A percentile compares a stretch with the other conserved stretches of the same genome.
These are phyloP conservation scores for Aphanomyces cochlioides DNA, from an alignment of 352 stramenopile genomes.

Conservation along the genomic window DNA sequence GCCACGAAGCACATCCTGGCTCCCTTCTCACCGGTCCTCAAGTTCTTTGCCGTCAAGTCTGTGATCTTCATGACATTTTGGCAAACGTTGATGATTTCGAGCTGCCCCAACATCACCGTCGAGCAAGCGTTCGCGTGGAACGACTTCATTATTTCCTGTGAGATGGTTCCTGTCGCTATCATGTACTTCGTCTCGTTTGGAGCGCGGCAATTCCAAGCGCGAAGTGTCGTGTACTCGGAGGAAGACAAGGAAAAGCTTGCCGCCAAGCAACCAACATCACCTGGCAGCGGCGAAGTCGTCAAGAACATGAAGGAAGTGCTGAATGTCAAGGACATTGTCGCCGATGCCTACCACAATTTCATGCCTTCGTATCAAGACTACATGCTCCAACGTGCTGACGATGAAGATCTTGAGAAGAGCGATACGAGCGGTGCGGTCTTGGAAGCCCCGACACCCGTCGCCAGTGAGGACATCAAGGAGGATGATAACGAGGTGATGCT, in stretches of 20 bases:
- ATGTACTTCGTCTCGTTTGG: constrained; percentile 79
- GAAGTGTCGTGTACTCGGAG: constrained; percentile 23
- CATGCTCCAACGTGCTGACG: constrained; percentile 68
- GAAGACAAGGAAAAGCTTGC: constrained; percentile 3
- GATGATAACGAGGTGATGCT: neutral
- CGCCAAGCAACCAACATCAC: constrained; percentile 1
- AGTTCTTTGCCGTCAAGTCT: constrained; percentile 91
- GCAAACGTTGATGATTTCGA: constrained; percentile 82
- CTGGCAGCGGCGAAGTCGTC: constrained; percentile 61
- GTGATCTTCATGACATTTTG: constrained; percentile 93
- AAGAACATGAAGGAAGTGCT: constrained; percentile 88
- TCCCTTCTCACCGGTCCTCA: constrained; percentile 84
- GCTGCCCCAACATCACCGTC: constrained; percentile 80
- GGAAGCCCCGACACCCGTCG: constrained; percentile 9
- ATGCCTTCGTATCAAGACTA: constrained; percentile 84
- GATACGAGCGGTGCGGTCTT: neutral
- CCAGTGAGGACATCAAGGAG: neutral
- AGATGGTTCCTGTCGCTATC: constrained; percentile 84
- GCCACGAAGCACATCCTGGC: constrained; percentile 82
- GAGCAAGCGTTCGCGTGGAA: constrained; percentile 87
- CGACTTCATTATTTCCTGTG: constrained; percentile 85
- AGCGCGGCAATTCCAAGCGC: constrained; percentile 75
- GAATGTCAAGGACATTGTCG: constrained; percentile 70
- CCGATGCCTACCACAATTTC: constrained; percentile 85
- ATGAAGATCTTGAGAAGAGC: constrained; percentile 22